Evolutionary conservation across 2,329 filamentous ascomycete genomes (phyloP).

Genomic region (Nothophoma quercina): DNA sequence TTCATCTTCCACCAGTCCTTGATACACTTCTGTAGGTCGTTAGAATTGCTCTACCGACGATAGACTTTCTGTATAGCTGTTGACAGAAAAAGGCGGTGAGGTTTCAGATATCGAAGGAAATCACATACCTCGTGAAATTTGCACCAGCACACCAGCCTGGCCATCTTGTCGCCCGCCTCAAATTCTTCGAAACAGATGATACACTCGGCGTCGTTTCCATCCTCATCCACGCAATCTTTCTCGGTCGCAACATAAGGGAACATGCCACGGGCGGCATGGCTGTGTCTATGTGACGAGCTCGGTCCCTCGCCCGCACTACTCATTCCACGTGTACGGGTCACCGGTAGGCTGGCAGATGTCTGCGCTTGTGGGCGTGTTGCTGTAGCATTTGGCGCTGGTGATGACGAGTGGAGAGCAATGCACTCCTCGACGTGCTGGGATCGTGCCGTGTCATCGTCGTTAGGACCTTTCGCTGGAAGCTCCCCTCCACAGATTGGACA

Average conservation of each 20-base stretch:
- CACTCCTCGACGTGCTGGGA: slow-evolving; percentile 56
- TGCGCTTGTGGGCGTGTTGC: slow-evolving; percentile 16
- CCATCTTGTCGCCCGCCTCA: slow-evolving; percentile 65
- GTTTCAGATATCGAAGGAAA: not conserved
- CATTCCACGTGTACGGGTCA: slow-evolving; percentile 44
- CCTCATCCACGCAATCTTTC: slow-evolving; percentile 67
- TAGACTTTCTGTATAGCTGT: not conserved
- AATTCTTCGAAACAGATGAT: slow-evolving; percentile 72
- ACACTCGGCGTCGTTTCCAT: slow-evolving; percentile 62
- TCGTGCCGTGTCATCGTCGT: slow-evolving; percentile 50
- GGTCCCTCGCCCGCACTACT: slow-evolving; percentile 39
- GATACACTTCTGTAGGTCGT: slow-evolving; percentile 57
- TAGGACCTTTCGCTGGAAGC: slow-evolving; percentile 62
- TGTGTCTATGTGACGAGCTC: slow-evolving; percentile 33
- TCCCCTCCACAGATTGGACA: slow-evolving; percentile 79
- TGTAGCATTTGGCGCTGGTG: slow-evolving; percentile 24
- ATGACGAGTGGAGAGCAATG: slow-evolving; percentile 44
- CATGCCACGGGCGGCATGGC: slow-evolving; percentile 51
- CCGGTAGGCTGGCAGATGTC: slow-evolving; percentile 38
- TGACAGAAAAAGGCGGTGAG: not conserved
- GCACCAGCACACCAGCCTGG: slow-evolving; percentile 68
- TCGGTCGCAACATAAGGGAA: slow-evolving; percentile 65
- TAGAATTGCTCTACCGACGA: not conserved
- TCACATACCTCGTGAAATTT: slow-evolving; percentile 66
- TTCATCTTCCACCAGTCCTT: slow-evolving; percentile 66